A percentile compares a stretch with the other conserved stretches of the same genome.
Conservation (phyloP, 2,329 filamentous ascomycete genomes). For the Torrubiella hemipterigena region DNA sequence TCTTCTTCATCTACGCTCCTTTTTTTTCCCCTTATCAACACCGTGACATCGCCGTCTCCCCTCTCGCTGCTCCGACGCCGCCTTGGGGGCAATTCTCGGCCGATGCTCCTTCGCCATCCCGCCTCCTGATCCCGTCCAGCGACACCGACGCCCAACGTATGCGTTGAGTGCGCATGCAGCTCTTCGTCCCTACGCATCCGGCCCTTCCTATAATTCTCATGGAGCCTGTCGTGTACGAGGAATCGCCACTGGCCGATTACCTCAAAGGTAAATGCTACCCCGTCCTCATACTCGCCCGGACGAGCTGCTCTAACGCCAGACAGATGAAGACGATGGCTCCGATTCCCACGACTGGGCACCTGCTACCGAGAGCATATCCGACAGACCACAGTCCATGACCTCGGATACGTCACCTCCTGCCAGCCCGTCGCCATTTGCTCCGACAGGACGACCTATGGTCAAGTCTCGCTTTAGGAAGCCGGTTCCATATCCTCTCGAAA, state of each 20-base stretch:
- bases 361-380: constrained; percentile 23
- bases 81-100: no score
- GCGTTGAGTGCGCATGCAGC: no score
- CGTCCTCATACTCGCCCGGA: not conserved
- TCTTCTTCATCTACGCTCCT: no score
- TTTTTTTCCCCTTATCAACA: no score
- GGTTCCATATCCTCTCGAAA: constrained; percentile 27
- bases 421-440: constrained; percentile 41
- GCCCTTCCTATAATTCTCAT: no score
- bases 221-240: constrained; percentile 80
- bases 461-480: constrained; percentile 33
- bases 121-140: no score
- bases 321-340: constrained; percentile 35
- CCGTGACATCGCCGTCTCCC: no score
- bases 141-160: no score
- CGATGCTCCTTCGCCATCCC: no score
- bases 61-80: no score
- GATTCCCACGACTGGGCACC: constrained; percentile 36
- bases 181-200: no score
- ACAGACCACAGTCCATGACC: constrained; percentile 16
- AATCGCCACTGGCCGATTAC: constrained; percentile 80
- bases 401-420: constrained; percentile 33
- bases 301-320: constrained; percentile 13
- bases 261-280: constrained; percentile 57
- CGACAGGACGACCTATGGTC: constrained; percentile 41